phyloP scores from a whole-genome alignment of 106 monocot species.

The Narthecium ossifragum region DNA sequence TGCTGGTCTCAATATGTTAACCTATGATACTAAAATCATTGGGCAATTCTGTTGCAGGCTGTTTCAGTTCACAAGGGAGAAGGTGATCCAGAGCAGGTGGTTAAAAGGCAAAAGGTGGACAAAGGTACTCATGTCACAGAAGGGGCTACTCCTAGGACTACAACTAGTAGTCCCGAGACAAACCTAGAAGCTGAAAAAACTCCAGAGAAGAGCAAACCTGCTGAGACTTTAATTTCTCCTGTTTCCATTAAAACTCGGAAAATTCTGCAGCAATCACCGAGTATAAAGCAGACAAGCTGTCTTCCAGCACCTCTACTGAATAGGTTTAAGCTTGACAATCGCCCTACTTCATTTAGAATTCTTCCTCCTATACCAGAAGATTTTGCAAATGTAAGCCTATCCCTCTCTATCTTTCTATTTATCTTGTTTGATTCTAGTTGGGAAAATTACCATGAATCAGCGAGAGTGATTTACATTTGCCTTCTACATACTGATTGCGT shows the following conservation, averaged over 20 bases:
- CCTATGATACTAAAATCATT: neutral
- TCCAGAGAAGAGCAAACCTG: slow-evolving; percentile 20
- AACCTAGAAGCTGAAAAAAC: slow-evolving; percentile 24
- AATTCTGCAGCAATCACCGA: slow-evolving; percentile 18
- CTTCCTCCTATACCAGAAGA: slow-evolving; percentile 77
- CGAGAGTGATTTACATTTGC: too few relatives aligned
- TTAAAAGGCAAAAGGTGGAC: slow-evolving; percentile 42
- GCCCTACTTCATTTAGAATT: slow-evolving; percentile 70
- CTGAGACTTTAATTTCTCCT: slow-evolving; percentile 19
- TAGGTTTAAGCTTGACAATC: slow-evolving; percentile 74
- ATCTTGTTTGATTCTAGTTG: too few relatives aligned
- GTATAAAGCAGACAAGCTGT: slow-evolving; percentile 19
- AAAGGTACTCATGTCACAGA: slow-evolving; percentile 21
- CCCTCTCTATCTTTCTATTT: neutral
- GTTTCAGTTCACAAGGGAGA: slow-evolving; percentile 42
- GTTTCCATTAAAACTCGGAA: slow-evolving; percentile 18
- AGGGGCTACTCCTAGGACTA: slow-evolving; percentile 6
- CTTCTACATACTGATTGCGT: too few relatives aligned
- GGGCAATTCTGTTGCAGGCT: slow-evolving; percentile 25
- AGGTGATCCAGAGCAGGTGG: slow-evolving; percentile 22
- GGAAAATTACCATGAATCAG: too few relatives aligned
- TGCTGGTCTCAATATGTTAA: too few relatives aligned
- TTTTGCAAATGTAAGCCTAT: slow-evolving; percentile 65
- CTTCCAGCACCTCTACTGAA: slow-evolving; percentile 16
- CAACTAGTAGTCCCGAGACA: slow-evolving; percentile 1